Base-by-base conservation (phyloP, 495 filamentous ascomycete genomes). In the Haplographium delicatum region DNA sequence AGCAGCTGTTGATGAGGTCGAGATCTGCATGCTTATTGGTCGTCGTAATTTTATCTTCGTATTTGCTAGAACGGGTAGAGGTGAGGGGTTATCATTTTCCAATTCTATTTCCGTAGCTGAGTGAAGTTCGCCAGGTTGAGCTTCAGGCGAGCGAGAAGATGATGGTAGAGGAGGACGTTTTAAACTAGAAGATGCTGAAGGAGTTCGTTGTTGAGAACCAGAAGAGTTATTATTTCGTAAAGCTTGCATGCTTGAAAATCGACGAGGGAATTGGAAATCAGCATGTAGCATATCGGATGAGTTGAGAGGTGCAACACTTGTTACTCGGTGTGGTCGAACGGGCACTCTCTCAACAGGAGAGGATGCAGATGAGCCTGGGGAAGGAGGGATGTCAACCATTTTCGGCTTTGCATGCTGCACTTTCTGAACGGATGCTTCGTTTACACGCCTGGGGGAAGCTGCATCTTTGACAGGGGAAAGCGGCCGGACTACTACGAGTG, bases 391-490 rank as follows among this genome's bases (percentile, higher is more conserved):
- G 5, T 47, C 19, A 9, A 50, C 42, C 4, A 33, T 20, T 16
- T 22, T 53, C 16, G 45, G 31, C 35, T 11, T 35, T 26, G 19
- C 43, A 9, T 26, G 47, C 37, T 23, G 56, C 53, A 25, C 19
- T 38, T 33, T 19, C 30, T 39, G 25, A 54, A 57, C 5, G 46
- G 49, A 38, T 38, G 40, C 25, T 15, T 50, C 25, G 28, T 16
- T 34, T 50, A 34, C 53, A 10, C 9, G 19, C 13, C 25, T 44
- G 8, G 73, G 72, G 0, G 72, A 74, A 1, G 71, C 72, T 18
- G 74, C 68, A 56, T 76, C 73, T 24, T 66, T 58, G 3, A 78
- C 74, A 23, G 73, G 68, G 9, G 73, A 75, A 15, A 78, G 61
- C 1, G 74, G 72, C 8, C 73, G 66, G 30, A 60, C 65, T 42